Percentiles rank a stretch among this genome's conserved stretches.
Evolutionary conservation across 148 eudicot genomes (phyloP).

Genomic region (Rhododendron mucronatum): DNA sequence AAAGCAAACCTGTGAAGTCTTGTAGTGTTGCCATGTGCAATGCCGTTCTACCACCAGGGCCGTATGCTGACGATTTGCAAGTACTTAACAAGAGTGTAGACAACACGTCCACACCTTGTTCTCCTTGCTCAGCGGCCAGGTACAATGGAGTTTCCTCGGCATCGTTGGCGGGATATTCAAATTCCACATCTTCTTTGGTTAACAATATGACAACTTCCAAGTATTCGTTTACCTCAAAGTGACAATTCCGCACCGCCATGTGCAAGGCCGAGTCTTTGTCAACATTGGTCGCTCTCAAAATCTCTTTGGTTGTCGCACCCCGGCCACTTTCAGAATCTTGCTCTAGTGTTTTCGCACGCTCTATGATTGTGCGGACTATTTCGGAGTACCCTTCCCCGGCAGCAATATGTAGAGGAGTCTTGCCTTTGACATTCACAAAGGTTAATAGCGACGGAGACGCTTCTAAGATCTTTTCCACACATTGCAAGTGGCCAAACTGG

Average conservation of each 20-base stretch:
- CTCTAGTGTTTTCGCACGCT: not conserved
- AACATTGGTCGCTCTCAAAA: not conserved
- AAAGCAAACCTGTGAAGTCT: not conserved
- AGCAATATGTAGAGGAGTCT: slow-evolving; percentile 6
- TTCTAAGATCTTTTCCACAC: not conserved
- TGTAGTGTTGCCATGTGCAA: not conserved
- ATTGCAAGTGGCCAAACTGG: not conserved
- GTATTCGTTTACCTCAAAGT: no score
- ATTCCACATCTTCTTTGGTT: no score
- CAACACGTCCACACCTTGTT: no score
- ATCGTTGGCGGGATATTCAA: no score
- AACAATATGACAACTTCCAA: no score
- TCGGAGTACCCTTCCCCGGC: not conserved
- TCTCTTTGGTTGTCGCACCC: not conserved
- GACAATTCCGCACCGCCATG: not conserved
- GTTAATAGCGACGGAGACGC: not conserved
- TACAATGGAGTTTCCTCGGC: no score
- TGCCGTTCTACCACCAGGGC: not conserved
- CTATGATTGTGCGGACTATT: not conserved
- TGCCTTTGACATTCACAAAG: not conserved
- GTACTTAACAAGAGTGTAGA: not conserved
- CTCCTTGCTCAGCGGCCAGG: no score
- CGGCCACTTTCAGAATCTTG: not conserved
- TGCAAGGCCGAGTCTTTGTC: slow-evolving; percentile 8
- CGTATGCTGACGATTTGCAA: not conserved